A percentile compares a stretch with the other conserved stretches of the same genome.
These are phyloP conservation scores for Meredithiella fracta DNA, from an alignment of 2,329 filamentous ascomycete genomes.

Conservation along the genomic window DNA sequence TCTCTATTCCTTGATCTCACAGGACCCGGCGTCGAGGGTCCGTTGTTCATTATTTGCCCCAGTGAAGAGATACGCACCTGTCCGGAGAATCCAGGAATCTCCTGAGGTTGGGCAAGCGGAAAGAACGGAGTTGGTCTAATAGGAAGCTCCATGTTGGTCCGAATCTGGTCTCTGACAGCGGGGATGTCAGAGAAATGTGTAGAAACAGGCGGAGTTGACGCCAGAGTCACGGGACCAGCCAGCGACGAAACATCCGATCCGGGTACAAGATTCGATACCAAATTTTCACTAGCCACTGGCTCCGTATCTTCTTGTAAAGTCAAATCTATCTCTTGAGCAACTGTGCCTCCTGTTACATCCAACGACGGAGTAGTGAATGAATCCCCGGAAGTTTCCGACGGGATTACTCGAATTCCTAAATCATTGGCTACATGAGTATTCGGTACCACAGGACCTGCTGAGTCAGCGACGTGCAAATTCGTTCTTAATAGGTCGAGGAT, in stretches of 20 bases:
- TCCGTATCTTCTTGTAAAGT: no score
- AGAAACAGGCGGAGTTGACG: neutral
- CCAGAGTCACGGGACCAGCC: neutral
- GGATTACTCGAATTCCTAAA: no score
- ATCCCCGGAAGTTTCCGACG: no score
- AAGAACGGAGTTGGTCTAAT: no score
- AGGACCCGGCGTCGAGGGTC: neutral
- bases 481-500: no score
- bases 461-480: no score
- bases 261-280: neutral
- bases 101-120: neutral
- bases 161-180: constrained; percentile 1
- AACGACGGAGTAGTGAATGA: no score
- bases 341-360: no score
- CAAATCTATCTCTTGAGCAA: no score
- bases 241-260: neutral
- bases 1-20: neutral
- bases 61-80: constrained; percentile 1
- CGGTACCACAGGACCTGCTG: no score
- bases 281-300: neutral
- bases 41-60: constrained; percentile 1
- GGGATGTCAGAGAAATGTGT: constrained; percentile 3
- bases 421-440: no score
- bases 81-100: neutral
- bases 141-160: neutral